Evolutionary conservation across 106 monocot species (phyloP).

Genomic region (Xerophyta viscosa): DNA sequence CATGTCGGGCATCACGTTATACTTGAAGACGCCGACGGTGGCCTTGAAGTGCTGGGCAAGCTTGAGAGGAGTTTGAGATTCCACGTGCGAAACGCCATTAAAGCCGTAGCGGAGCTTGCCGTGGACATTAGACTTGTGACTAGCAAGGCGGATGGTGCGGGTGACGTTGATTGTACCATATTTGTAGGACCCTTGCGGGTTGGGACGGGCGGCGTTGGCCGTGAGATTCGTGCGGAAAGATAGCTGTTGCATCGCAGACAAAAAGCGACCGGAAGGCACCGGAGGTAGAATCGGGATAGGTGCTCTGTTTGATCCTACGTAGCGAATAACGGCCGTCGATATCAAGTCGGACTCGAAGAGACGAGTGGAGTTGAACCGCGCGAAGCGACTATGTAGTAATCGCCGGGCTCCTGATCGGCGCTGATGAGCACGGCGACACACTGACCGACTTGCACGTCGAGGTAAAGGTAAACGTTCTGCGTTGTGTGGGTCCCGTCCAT

Average conservation of each 20-base stretch:
- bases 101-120: slow-evolving; percentile 40
- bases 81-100: slow-evolving; percentile 45
- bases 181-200: slow-evolving; percentile 62
- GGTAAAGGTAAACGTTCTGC: slow-evolving; percentile 1
- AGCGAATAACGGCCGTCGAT: neutral
- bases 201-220: slow-evolving; percentile 60
- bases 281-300: neutral
- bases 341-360: neutral
- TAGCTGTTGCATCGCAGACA: neutral
- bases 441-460: slow-evolving; percentile 1
- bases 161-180: slow-evolving; percentile 34
- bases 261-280: neutral
- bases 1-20: slow-evolving; percentile 1
- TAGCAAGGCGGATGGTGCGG: slow-evolving; percentile 26
- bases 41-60: slow-evolving; percentile 28
- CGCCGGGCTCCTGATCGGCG: neutral
- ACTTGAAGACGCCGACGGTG: neutral
- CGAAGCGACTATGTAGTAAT: slow-evolving; percentile 1
- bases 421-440: slow-evolving; percentile 1
- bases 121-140: slow-evolving; percentile 7
- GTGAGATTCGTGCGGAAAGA: slow-evolving; percentile 37
- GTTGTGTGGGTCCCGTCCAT: neutral
- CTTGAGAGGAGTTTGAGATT: slow-evolving; percentile 49
- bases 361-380: slow-evolving; percentile 5
- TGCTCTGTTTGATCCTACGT: neutral